phyloP scores from a whole-genome alignment of 345 rosid species.

The Nasturtium officinale region DNA sequence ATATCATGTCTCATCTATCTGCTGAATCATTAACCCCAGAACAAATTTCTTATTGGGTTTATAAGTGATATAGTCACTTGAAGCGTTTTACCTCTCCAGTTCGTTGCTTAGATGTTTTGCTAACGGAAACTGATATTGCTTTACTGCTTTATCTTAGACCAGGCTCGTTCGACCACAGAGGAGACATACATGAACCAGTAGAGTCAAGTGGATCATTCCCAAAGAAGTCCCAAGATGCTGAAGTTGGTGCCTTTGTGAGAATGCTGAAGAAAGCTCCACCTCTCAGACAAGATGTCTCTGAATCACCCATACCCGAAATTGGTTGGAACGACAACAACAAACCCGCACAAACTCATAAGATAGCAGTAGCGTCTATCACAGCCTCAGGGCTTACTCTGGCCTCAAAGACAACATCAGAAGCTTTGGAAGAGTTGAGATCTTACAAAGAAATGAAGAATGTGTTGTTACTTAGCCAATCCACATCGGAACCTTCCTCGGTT shows the following conservation, averaged over 20 bases:
- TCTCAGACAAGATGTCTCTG: constrained; percentile 62
- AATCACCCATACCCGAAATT: constrained; percentile 43
- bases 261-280: constrained; percentile 93
- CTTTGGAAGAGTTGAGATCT: constrained; percentile 74
- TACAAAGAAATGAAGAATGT: constrained; percentile 69
- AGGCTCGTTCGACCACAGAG: constrained; percentile 62
- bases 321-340: constrained; percentile 32
- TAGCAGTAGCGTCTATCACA: constrained; percentile 45
- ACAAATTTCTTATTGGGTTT: not conserved
- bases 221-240: constrained; percentile 80
- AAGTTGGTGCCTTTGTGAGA: constrained; percentile 79
- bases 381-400: constrained; percentile 52
- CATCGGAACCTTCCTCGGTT: constrained; percentile 24
- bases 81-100: not conserved
- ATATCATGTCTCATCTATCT: not conserved
- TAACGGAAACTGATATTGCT: constrained; percentile 6
- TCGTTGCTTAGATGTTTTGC: constrained; percentile 2
- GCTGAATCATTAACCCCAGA: not conserved
- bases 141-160: constrained; percentile 48
- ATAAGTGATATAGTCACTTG: not conserved
- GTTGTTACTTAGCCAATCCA: constrained; percentile 58
- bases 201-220: constrained; percentile 57
- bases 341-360: constrained; percentile 30
- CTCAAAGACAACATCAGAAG: constrained; percentile 83
- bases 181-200: constrained; percentile 46